These are phyloP conservation scores for Sugiyamaella paludigena DNA, from an alignment of 1,139 yeast species.

Conservation along the genomic window DNA sequence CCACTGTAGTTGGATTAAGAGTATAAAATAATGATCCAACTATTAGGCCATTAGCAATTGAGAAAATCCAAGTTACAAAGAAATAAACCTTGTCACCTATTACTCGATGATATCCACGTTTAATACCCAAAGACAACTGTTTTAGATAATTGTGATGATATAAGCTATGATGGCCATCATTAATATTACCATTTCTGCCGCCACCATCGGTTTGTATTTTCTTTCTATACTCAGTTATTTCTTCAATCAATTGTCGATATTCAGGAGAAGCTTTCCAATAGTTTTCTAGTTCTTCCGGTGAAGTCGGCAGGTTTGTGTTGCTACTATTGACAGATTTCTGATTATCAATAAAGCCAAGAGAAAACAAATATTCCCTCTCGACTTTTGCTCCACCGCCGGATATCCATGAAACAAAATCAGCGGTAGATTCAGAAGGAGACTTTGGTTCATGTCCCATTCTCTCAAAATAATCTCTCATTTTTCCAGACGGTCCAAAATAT, in stretches of 20 bases:
- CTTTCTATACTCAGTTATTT: slow-evolving; percentile 45
- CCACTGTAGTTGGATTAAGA: slow-evolving; percentile 46
- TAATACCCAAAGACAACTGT: slow-evolving; percentile 45
- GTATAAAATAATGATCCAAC: slow-evolving; percentile 56
- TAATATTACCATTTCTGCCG: slow-evolving; percentile 43
- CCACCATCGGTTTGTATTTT: slow-evolving; percentile 40
- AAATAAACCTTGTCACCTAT: slow-evolving; percentile 54
- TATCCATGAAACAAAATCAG: slow-evolving; percentile 66
- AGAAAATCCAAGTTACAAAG: slow-evolving; percentile 47
- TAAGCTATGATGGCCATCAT: slow-evolving; percentile 37
- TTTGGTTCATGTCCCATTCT: slow-evolving; percentile 50
- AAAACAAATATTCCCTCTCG: neutral
- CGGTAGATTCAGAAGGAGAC: slow-evolving; percentile 60
- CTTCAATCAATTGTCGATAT: slow-evolving; percentile 42
- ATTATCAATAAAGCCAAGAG: too few species aligned
- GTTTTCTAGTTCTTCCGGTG: slow-evolving; percentile 55
- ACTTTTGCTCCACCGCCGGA: slow-evolving; percentile 51
- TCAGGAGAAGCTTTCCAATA: slow-evolving; percentile 56
- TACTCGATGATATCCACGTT: slow-evolving; percentile 54
- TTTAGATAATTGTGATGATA: slow-evolving; percentile 46
- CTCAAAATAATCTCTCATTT: slow-evolving; percentile 53
- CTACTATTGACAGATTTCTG: slow-evolving; percentile 46
- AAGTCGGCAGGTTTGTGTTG: slow-evolving; percentile 53
- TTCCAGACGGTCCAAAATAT: slow-evolving; percentile 52
- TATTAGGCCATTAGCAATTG: slow-evolving; percentile 51